A percentile compares a stretch with the other conserved stretches of the same genome.
phyloP scores from a whole-genome alignment of 116 monocot genomes.

The Cymodocea nodosa region DNA sequence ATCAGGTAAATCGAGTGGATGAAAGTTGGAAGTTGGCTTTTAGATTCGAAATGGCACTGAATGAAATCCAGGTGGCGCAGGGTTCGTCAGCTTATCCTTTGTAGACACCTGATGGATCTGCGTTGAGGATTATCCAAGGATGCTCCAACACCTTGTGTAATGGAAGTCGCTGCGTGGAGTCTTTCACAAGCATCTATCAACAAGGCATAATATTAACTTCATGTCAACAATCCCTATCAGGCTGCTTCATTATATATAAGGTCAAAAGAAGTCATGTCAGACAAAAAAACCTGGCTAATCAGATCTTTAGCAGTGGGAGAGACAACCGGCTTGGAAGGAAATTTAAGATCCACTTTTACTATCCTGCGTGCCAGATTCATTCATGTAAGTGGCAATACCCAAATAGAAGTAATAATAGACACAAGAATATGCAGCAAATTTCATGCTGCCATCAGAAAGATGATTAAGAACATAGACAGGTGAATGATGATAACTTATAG shows the following conservation, averaged over 20 bases:
- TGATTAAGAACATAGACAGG: too few relatives aligned
- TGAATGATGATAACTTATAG: too few relatives aligned
- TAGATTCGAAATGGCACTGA: too few relatives aligned
- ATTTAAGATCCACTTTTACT: constrained; percentile 87
- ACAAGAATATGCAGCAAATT: too few relatives aligned
- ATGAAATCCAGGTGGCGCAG: too few relatives aligned
- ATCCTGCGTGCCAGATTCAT: constrained; percentile 41
- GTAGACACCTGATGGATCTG: constrained; percentile 81
- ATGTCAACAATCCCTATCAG: too few relatives aligned
- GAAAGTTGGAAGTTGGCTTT: too few relatives aligned
- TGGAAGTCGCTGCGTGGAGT: constrained; percentile 69
- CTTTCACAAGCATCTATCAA: constrained; percentile 84
- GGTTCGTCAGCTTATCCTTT: constrained; percentile 27
- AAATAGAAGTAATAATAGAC: not conserved
- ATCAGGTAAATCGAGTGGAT: too few relatives aligned
- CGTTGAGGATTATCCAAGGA: constrained; percentile 95
- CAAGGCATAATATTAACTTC: too few relatives aligned
- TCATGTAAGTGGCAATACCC: not conserved
- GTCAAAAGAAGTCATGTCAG: not conserved
- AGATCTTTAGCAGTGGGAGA: constrained; percentile 82
- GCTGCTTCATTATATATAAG: too few relatives aligned
- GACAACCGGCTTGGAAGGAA: constrained; percentile 66
- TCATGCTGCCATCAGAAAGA: too few relatives aligned
- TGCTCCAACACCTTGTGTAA: constrained; percentile 87
- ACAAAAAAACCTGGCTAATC: constrained; percentile 59